Base-by-base conservation (phyloP, 495 filamentous ascomycete species). In the Aspergillus kassunensis region DNA sequence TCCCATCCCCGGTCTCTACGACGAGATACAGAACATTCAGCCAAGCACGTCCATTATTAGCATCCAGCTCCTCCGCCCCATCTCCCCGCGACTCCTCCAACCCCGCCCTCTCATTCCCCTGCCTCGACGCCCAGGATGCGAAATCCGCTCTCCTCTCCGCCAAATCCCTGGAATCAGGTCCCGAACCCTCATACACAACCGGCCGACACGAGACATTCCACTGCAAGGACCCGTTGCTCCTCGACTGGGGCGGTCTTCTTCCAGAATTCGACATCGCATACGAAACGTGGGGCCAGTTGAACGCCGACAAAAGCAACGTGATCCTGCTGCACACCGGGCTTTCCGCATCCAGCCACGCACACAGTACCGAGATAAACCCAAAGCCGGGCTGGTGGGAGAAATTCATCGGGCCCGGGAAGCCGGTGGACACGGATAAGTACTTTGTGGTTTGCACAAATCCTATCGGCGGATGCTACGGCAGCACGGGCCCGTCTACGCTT, bases 351-450 rank as follows among this genome's bases (percentile, higher is more conserved):
- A 96, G 91, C 46, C 93, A 99, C 69, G 93, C 93, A 2, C 90
- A 92, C 56, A 96, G 90, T 36, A 97, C 92, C 19, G 73, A 76
- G 30, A 75, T 71, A 12, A 99, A 97, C 65, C 81, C 88, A 0
- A 88, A 95, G 66, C 84, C 88, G 0, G 93, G 93, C 0, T 99
- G 93, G 93, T 99, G 93, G 93, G 95, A 99, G 73, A 95, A 88
- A 66, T 99, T 99, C 67, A 97, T 99, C 57, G 93, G 93, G 0
- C 88, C 95, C 0, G 91, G 89, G 0, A 77, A 79, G 25, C 84
- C 90, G 18, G 67, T 99, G 6, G 89, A 99, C 67, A 99, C 95
- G 2, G 67, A 92, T 60, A 92, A 89, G 62, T 96, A 95, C 71
- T 87, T 86, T 63, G 70, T 99, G 42, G 90, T 99, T 54, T 99